Evolutionary conservation across 352 stramenopile species (phyloP), one percentile per base, ranked within the genome.

Genomic region (Lagenidium giganteum): DNA sequence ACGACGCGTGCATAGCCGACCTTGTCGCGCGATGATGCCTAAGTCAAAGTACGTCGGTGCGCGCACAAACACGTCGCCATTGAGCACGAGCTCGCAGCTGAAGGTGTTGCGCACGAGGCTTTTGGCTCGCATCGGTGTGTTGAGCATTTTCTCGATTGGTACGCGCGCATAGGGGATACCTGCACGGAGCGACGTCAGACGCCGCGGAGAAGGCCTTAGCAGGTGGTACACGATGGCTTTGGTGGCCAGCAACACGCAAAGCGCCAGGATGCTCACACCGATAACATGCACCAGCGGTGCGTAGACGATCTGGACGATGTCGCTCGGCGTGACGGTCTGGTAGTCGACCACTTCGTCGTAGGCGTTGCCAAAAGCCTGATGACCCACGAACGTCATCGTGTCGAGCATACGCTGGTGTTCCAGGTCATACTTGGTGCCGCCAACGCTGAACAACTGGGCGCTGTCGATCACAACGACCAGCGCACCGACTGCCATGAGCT

Each of bases 141-240:
- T 63, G 20, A 80, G 42, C n/a, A 78, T 48, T 44, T 76, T 57
- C 48, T 83, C 70, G 2, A 80, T 26, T 8, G 67, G 57, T n/a
- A 83, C 46, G 1, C 67, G 59, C 8, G 52, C 54, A 50, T 83
- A 83, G 17, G n/a, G n/a, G n/a, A n/a, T n/a, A n/a, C n/a, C n/a
- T n/a, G n/a, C n/a, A n/a, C n/a, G n/a, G n/a, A n/a, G n/a, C n/a
- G n/a, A n/a, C n/a, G n/a, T n/a, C n/a, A n/a, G n/a, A n/a, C n/a
- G n/a, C n/a, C n/a, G n/a, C 5, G 4, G 16, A 1, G 8, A 14
- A 5, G 9, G 14, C 14, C 21, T 5, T 47, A 17, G 11, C 14
- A 48, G 22, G 29, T 65, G 70, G 13, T 61, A 54, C 16, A 33
- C 29, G 17, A 39, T 3, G 26, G 71, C 45, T 3, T 49, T 38